These are phyloP conservation scores for Aaosphaeria arxii DNA, from an alignment of 2,329 filamentous ascomycete genomes.

Conservation along the genomic window DNA sequence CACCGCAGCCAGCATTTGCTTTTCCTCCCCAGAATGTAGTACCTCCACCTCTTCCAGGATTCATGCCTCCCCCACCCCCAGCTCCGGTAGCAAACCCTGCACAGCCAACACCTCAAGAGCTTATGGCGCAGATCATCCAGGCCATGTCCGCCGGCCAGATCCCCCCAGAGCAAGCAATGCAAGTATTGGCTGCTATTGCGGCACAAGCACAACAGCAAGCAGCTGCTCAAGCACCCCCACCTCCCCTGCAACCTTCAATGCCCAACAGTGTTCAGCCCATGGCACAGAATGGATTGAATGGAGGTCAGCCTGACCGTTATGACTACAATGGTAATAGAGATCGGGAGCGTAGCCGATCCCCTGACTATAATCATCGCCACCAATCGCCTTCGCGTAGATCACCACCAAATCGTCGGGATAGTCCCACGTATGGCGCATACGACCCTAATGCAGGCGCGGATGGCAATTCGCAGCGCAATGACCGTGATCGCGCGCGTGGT, in stretches of 20 bases:
- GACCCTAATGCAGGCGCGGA: constrained; percentile 58
- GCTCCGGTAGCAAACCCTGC: constrained; percentile 17
- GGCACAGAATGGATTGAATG: constrained; percentile 13
- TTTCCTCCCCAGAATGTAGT: constrained; percentile 28
- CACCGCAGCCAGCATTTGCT: constrained; percentile 11
- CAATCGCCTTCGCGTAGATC: constrained; percentile 55
- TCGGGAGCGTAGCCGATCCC: constrained; percentile 48
- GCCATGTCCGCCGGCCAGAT: constrained; percentile 32
- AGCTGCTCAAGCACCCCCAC: constrained; percentile 19
- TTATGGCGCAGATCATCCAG: constrained; percentile 30
- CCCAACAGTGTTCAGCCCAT: not conserved
- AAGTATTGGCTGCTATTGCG: constrained; percentile 26
- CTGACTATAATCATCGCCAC: constrained; percentile 64
- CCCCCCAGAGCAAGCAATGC: constrained; percentile 31
- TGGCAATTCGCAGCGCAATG: constrained; percentile 54
- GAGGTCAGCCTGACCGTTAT: constrained; percentile 21
- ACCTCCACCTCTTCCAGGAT: constrained; percentile 26
- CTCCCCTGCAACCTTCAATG: constrained; percentile 19
- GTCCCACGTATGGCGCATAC: constrained; percentile 71
- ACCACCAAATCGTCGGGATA: constrained; percentile 60
- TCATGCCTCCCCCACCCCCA: constrained; percentile 24
- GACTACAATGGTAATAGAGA: constrained; percentile 32
- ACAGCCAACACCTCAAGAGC: constrained; percentile 21
- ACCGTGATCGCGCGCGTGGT: constrained; percentile 56
- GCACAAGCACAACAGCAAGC: constrained; percentile 20